Evolutionary conservation across 345 rosid genomes (phyloP).

Genomic region (Sapria himalayana): DNA sequence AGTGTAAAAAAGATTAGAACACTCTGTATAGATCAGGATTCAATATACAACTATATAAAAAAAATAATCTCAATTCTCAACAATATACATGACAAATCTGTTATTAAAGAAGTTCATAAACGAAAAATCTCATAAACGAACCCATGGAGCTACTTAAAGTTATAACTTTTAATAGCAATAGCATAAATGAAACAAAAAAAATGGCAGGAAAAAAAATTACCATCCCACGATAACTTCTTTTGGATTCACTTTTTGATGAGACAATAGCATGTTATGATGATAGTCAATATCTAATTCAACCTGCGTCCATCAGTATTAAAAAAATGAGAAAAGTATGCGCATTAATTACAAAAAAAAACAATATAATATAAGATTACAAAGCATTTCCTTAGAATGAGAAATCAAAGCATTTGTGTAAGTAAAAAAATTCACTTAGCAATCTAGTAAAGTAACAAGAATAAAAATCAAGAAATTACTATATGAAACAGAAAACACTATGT

Average conservation of each 20-base stretch:
- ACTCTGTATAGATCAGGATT: too few species aligned
- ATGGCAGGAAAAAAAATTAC: constrained; percentile 18
- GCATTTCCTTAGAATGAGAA: too few species aligned
- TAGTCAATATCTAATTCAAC: constrained; percentile 93
- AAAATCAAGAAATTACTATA: background rate
- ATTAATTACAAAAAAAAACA: background rate
- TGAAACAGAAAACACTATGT: too few species aligned
- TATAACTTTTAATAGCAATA: too few species aligned
- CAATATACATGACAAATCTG: too few species aligned
- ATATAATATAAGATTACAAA: too few species aligned
- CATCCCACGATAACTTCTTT: constrained; percentile 96
- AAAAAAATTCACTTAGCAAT: background rate
- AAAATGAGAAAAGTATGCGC: background rate
- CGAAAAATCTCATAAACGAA: too few species aligned
- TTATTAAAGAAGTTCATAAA: too few species aligned
- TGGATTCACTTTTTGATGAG: constrained; percentile 80
- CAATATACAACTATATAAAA: too few species aligned
- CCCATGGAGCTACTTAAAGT: too few species aligned
- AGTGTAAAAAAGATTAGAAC: too few species aligned
- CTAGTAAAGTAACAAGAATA: background rate
- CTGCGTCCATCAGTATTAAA: constrained; percentile 17
- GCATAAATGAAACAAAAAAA: background rate
- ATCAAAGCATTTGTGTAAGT: background rate
- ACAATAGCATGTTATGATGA: constrained; percentile 76
- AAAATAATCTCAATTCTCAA: too few species aligned